Conservation (phyloP, 192 early-diverging fungal genomes). For the Linnemannia elongata region DNA sequence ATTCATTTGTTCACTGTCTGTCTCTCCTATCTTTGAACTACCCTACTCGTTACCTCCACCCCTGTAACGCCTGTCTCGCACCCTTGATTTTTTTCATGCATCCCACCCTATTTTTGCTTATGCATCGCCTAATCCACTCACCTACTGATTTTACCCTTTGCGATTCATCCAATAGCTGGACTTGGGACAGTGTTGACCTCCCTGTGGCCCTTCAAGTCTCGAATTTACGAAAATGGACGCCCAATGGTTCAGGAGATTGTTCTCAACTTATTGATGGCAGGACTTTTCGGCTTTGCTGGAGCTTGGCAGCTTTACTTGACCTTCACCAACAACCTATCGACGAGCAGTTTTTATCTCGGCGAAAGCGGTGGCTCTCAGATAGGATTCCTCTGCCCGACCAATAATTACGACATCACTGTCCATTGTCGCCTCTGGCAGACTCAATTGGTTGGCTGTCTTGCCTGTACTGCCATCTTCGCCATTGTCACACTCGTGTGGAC, state of each 20-base stretch:
- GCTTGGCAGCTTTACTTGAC: constrained; percentile 51
- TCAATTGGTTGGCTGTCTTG: constrained; percentile 25
- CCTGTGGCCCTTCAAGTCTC: constrained; percentile 46
- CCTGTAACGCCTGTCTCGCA: neutral
- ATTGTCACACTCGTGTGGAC: constrained; percentile 24
- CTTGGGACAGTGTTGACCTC: constrained; percentile 31
- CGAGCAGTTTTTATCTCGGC: neutral
- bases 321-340: constrained; percentile 18
- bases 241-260: constrained; percentile 48
- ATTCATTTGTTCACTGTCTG: neutral
- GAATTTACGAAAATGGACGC: constrained; percentile 47
- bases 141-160: neutral
- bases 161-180: constrained; percentile 16
- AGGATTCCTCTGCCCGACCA: constrained; percentile 33
- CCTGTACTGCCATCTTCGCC: constrained; percentile 28
- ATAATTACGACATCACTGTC: constrained; percentile 11
- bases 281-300: constrained; percentile 23
- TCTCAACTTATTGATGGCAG: constrained; percentile 21
- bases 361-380: neutral
- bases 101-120: neutral
- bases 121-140: neutral
- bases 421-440: constrained; percentile 49
- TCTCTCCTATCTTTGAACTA: neutral
- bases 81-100: neutral
- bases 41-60: neutral